phyloP scores from a whole-genome alignment of 108 stramenopile species.

The Fistulifera pelliculosa region DNA sequence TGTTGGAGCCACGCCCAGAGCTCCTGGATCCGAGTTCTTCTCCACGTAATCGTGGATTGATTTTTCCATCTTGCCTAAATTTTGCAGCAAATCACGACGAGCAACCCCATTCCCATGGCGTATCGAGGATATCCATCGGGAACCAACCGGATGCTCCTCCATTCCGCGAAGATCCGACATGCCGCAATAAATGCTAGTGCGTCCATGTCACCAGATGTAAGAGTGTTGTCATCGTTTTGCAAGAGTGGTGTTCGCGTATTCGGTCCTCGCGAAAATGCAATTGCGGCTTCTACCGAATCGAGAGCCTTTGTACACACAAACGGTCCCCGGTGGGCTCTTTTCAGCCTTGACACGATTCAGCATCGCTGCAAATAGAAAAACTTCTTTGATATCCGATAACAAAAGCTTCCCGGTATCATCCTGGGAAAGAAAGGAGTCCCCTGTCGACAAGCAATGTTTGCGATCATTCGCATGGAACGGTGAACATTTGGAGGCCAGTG shows the following conservation, averaged over 20 bases:
- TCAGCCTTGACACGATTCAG: conserved; percentile 15
- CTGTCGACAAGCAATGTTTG: too few species aligned
- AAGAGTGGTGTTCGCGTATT: too few species aligned
- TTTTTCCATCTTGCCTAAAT: conserved; percentile 35
- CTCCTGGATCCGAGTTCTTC: background rate
- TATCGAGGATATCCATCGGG: conserved; percentile 40
- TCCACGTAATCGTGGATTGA: conserved; percentile 16
- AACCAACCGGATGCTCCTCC: conserved; percentile 56
- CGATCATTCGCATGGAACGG: background rate
- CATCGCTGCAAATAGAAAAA: conserved; percentile 3
- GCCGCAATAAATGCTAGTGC: conserved; percentile 53
- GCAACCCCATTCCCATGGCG: conserved; percentile 42
- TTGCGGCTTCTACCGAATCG: too few species aligned
- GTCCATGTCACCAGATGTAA: conserved; percentile 32
- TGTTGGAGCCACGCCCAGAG: conserved; percentile 14
- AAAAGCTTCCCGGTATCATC: too few species aligned
- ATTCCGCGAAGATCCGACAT: conserved; percentile 63
- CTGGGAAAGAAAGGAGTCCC: too few species aligned
- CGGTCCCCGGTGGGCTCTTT: background rate
- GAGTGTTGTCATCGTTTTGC: too few species aligned
- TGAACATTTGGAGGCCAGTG: conserved; percentile 1
- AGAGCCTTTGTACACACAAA: too few species aligned
- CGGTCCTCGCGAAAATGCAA: too few species aligned
- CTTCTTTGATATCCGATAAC: too few species aligned
- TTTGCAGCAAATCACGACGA: conserved; percentile 41